Evolutionary conservation across 768 basidiomycete genomes (phyloP), one percentile per base, ranked within the genome.

Genomic region (Rubroboletus satanas): DNA sequence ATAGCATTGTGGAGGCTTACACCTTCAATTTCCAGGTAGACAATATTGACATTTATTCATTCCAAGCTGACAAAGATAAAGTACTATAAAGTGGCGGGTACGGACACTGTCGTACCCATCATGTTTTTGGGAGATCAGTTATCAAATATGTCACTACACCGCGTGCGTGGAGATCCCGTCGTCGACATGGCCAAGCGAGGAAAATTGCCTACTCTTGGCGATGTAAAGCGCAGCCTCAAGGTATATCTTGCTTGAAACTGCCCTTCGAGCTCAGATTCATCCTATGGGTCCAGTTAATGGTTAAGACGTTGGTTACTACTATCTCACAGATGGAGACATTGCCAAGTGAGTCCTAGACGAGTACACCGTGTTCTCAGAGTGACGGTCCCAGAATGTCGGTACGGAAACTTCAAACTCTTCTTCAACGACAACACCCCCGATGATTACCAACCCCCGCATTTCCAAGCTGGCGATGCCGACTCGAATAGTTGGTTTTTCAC

Each of bases 381-480:
- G 23, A 47, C 37, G 39, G 33, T 37, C 18, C 17, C 63, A 90
- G 90, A 83, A 62, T 85, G 84, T 45, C 86, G 92, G 33, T 94
- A 79, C 63, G 89, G 91, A n/a, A 90, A 87, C 21, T 90, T 94
- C 75, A 94, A 95, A 66, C 71, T 91, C 11, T 91, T 87, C 66
- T 94, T 93, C 67, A 87, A 86, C 14, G 84, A 90, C 45, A 77
- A 82, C 21, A 85, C 90, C 12, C 93, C 93, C 0, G 73, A 77
- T 9, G 85, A 92, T 48, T 95, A 95, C 62, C 88, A 95, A 66
- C 93, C 93, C 6, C 88, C 88, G 0, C 75, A 85, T 67, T 93
- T 93, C 64, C 79, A 80, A 53, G 71, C 87, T 5, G 90, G 84
- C 0, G 89, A 93, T 63, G 72, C 73, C 6, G 76, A 84, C n/a